Evolutionary conservation across 768 basidiomycete species (phyloP).

Genomic region (Phlebiopsis gigantea): DNA sequence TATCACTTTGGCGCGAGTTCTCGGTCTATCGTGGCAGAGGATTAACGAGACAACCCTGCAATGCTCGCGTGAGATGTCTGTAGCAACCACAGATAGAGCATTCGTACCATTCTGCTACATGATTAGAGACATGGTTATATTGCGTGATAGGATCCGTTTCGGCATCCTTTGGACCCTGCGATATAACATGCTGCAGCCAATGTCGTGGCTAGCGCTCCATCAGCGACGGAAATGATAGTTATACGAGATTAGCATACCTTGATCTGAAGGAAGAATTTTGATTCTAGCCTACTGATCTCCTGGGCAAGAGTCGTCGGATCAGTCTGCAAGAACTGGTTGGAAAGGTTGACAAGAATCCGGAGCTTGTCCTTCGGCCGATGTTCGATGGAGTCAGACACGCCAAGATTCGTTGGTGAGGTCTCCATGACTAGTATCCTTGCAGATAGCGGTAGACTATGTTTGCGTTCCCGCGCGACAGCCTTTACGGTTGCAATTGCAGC

Average conservation of each 20-base stretch:
- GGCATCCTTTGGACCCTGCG: slow-evolving; percentile 58
- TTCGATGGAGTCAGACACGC: slow-evolving; percentile 27
- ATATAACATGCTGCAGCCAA: slow-evolving; percentile 78
- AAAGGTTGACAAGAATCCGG: slow-evolving; percentile 55
- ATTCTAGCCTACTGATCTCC: slow-evolving; percentile 78
- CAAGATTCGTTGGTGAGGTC: slow-evolving; percentile 17
- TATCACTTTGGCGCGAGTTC: slow-evolving; percentile 71
- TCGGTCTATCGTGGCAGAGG: slow-evolving; percentile 77
- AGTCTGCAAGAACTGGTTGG: slow-evolving; percentile 48
- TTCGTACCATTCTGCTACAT: slow-evolving; percentile 74
- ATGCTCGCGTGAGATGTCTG: neutral
- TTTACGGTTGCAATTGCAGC: slow-evolving; percentile 15
- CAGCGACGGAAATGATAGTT: slow-evolving; percentile 7
- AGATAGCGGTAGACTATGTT: slow-evolving; percentile 58
- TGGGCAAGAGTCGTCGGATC: slow-evolving; percentile 72
- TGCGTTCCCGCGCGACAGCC: slow-evolving; percentile 48
- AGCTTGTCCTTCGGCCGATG: slow-evolving; percentile 51
- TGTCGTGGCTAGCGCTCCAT: slow-evolving; percentile 63
- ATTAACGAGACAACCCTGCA: slow-evolving; percentile 87
- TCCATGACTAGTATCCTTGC: slow-evolving; percentile 36
- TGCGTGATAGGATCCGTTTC: slow-evolving; percentile 65
- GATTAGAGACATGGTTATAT: slow-evolving; percentile 76
- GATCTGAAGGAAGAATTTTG: slow-evolving; percentile 66
- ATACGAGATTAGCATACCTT: slow-evolving; percentile 43
- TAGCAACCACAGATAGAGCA: neutral